These are phyloP conservation scores for Cyberlindnera mississippiensis DNA, from an alignment of 805 yeast species.

Conservation along the genomic window DNA sequence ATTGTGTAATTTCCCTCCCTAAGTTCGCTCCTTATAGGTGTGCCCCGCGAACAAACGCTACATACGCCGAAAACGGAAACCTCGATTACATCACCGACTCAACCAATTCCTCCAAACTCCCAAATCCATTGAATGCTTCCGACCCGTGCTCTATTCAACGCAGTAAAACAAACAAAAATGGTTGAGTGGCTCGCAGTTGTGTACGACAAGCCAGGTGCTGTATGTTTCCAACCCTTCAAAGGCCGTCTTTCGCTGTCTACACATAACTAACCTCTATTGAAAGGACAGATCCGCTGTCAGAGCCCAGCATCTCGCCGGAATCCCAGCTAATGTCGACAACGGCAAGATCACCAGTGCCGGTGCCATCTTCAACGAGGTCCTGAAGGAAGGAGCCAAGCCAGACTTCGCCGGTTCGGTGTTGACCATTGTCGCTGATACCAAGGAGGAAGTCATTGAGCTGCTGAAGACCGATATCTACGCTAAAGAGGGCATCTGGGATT, in stretches of 20 bases:
- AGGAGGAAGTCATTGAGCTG: slow-evolving; percentile 60
- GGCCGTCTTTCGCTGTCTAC: background rate
- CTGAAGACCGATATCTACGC: slow-evolving; percentile 62
- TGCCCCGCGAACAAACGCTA: too few relatives aligned
- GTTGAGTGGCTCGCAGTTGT: slow-evolving; percentile 67
- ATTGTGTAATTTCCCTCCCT: too few relatives aligned
- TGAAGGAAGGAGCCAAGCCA: slow-evolving; percentile 36
- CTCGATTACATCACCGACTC: too few relatives aligned
- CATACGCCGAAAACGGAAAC: too few relatives aligned
- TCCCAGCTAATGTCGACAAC: slow-evolving; percentile 39
- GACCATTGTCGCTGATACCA: slow-evolving; percentile 59
- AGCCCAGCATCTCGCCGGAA: slow-evolving; percentile 47
- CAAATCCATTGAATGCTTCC: slow-evolving; percentile 9
- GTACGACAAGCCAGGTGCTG: slow-evolving; percentile 60
- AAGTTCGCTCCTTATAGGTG: too few relatives aligned
- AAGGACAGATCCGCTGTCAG: slow-evolving; percentile 50
- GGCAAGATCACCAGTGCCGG: slow-evolving; percentile 48
- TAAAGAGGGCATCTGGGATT: slow-evolving; percentile 71
- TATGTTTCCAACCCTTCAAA: slow-evolving; percentile 6
- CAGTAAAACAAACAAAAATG: slow-evolving; percentile 28
- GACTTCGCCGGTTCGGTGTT: slow-evolving; percentile 67
- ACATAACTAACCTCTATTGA: slow-evolving; percentile 1
- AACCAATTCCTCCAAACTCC: too few relatives aligned
- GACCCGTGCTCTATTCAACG: slow-evolving; percentile 9
- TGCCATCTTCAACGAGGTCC: slow-evolving; percentile 46